Percentiles rank a stretch among this genome's conserved stretches.
Conservation (phyloP, 2,329 filamentous ascomycete species). For the Bipolaris zeicola region DNA sequence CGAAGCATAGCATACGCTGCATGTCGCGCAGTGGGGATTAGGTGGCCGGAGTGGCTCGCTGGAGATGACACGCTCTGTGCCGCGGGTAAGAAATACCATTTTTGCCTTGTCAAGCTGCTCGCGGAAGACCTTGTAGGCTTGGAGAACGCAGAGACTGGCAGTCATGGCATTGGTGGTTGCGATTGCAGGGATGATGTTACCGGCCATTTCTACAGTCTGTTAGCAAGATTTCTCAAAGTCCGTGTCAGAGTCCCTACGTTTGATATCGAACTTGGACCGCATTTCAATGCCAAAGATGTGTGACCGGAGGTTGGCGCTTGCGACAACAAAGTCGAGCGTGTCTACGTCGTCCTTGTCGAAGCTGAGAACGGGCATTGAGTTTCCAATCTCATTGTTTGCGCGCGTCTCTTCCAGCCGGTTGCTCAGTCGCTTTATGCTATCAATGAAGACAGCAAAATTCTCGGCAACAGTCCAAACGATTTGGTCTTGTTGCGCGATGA, state of each 20-base stretch:
- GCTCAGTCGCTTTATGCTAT: constrained; percentile 79
- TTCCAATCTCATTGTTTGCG: constrained; percentile 56
- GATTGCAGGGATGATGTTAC: constrained; percentile 98
- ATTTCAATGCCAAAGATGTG: constrained; percentile 85
- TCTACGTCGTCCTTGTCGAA: constrained; percentile 98
- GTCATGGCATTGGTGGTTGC: constrained; percentile 98
- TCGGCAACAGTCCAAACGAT: constrained; percentile 80
- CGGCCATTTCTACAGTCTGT: constrained; percentile 77
- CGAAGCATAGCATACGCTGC: constrained; percentile 72
- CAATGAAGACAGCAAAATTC: constrained; percentile 83
- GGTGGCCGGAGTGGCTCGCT: constrained; percentile 64
- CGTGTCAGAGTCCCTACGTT: constrained; percentile 58
- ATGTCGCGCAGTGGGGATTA: constrained; percentile 83
- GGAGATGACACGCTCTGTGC: constrained; percentile 62
- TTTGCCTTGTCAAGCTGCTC: constrained; percentile 70
- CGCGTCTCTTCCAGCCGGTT: constrained; percentile 72
- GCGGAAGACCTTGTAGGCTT: constrained; percentile 88
- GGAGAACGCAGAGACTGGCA: constrained; percentile 86
- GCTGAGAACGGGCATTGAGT: constrained; percentile 66
- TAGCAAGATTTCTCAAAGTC: background rate
- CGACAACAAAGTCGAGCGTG: constrained; percentile 90
- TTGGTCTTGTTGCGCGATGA: constrained; percentile 70
- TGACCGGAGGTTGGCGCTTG: constrained; percentile 88
- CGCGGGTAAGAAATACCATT: constrained; percentile 83
- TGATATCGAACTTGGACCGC: constrained; percentile 94